Conservation (phyloP, 1,284 basidiomycete genomes). For the Kwoniella shivajii region DNA sequence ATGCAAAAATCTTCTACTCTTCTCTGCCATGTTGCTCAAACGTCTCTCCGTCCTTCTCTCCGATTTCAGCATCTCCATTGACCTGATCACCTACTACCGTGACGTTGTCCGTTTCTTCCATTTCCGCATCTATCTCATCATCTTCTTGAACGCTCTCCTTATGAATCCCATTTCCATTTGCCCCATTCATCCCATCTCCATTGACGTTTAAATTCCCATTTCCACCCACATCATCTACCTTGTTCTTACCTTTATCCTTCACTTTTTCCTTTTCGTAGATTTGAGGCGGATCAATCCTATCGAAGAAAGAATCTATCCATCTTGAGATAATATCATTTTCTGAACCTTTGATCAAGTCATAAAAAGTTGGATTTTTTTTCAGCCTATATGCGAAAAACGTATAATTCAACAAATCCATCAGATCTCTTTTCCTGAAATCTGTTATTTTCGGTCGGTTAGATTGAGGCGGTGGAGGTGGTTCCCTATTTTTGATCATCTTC, state of each 20-base stretch:
- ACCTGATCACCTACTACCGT: constrained; percentile 8
- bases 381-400: constrained; percentile 77
- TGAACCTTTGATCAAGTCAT: constrained; percentile 61
- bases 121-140: constrained; percentile 10
- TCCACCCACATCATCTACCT: constrained; percentile 2
- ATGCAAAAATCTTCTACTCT: neutral
- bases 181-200: neutral
- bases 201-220: neutral
- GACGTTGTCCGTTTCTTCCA: neutral
- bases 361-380: constrained; percentile 82
- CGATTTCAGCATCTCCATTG: constrained; percentile 10
- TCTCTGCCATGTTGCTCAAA: constrained; percentile 6
- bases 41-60: constrained; percentile 17
- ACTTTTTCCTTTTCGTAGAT: constrained; percentile 4
- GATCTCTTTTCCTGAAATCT: constrained; percentile 65
- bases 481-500: neutral
- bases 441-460: constrained; percentile 30
- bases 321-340: constrained; percentile 61
- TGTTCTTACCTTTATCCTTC: constrained; percentile 5
- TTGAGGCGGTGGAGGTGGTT: constrained; percentile 12
- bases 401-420: constrained; percentile 75
- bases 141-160: constrained; percentile 1
- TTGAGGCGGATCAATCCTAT: constrained; percentile 9
- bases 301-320: constrained; percentile 63
- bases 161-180: neutral